phyloP scores from a whole-genome alignment of 306 rosid species.

The Aeschynomene evenia region DNA sequence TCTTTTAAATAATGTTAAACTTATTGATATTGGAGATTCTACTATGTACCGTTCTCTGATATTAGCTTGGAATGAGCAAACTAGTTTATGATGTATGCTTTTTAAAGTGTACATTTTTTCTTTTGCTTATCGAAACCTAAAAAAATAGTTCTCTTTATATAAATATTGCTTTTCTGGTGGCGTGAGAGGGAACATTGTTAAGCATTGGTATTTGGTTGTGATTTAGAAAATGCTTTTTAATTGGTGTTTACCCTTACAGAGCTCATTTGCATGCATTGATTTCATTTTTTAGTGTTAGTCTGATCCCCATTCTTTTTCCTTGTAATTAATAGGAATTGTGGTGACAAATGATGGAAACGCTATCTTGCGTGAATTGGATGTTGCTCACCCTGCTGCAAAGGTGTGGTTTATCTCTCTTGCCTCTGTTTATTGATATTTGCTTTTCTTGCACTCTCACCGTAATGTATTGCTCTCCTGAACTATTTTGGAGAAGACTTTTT shows the following conservation, averaged over 20 bases:
- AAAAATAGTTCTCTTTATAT: background rate
- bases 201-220: constrained; percentile 13
- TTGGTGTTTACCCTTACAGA: background rate
- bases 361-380: constrained; percentile 86
- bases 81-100: background rate
- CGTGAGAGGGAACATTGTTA: background rate
- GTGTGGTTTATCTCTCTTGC: constrained; percentile 39
- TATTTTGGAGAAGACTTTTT: background rate
- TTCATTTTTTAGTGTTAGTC: background rate
- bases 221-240: background rate
- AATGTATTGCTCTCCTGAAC: background rate
- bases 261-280: background rate
- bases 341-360: constrained; percentile 99
- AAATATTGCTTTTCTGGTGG: background rate
- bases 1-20: background rate
- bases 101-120: background rate
- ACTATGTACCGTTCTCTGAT: background rate
- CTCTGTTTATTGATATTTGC: constrained; percentile 3
- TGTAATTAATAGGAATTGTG: constrained; percentile 68
- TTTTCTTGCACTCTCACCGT: background rate
- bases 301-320: constrained; percentile 6
- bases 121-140: background rate
- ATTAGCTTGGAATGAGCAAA: background rate
- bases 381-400: constrained; percentile 99
- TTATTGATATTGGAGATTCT: background rate